Base-by-base conservation (phyloP, 1,284 basidiomycete genomes). In the Pascua guehoae region DNA sequence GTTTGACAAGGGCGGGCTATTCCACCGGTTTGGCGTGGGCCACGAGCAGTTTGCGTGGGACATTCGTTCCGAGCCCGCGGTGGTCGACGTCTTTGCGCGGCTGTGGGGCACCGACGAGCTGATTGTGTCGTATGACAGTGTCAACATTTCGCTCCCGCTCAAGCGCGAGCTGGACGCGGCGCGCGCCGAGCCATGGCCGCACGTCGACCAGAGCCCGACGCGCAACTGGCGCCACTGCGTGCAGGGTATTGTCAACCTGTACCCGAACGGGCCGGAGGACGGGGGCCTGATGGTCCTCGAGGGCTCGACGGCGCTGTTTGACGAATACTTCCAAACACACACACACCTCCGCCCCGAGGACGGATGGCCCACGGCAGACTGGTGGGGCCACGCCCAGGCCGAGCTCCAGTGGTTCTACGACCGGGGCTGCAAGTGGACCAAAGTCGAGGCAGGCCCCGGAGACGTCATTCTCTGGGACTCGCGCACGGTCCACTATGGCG, bases 21-120 rank as follows among this genome's bases (percentile, higher is more conserved):
- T 67, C 61, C 66, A 70, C 56, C 55, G 72, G 43, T 64, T 74
- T 55, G 74, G 63, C 11, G 66, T 67, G 12, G 70, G 65, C 11
- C 76, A 77, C 61, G 76, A 77, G 61, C 73, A 77, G 51, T 75
- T 70, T 47, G 72, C 69, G 1, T 79, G 78, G 78, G 70, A 77
- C 51, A 76, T 77, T 52, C 61, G 76, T 38, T 50, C 64, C 39
- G 76, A 78, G 61, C 67, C 67, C 2, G 70, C 57, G 1, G 60
- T 78, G 14, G 65, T 77, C 41, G 67, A 74, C 36, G 61, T 64
- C 7, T 78, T 77, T 53, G 62, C 66, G 49, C 68, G 75, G 48
- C 66, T 79, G 46, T 77, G 75, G 72, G 74, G 71, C 14, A 79
- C 76, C 2, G 66, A 77, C 24, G 69, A 79, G 56, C 66, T 79